Conservation (phyloP, 108 stramenopile species). For the Skeletonema menzelii region DNA sequence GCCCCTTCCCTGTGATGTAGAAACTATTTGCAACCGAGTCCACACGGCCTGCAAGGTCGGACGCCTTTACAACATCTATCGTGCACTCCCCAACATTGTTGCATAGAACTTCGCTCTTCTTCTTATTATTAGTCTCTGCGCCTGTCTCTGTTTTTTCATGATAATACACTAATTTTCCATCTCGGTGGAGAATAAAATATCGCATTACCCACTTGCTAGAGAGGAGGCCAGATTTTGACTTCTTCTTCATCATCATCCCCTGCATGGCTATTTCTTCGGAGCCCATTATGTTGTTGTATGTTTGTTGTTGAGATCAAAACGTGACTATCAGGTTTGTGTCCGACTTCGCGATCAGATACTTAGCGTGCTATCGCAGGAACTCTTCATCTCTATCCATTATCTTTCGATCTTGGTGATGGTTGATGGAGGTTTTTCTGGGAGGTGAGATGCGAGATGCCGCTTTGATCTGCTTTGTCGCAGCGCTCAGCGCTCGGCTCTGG, state of each 20-base stretch:
- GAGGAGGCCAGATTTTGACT: not conserved
- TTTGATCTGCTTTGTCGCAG: too few species aligned
- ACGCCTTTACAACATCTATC: slow-evolving; percentile 13
- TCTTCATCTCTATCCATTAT: too few species aligned
- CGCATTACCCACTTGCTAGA: slow-evolving; percentile 21
- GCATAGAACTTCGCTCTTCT: slow-evolving; percentile 15
- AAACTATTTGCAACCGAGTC: slow-evolving; percentile 26
- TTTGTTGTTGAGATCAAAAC: too few species aligned
- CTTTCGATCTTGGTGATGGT: too few species aligned
- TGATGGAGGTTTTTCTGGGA: too few species aligned
- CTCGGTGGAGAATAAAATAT: slow-evolving; percentile 25
- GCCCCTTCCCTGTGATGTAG: slow-evolving; percentile 20
- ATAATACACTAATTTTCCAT: slow-evolving; percentile 27
- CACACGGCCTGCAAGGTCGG: slow-evolving; percentile 6
- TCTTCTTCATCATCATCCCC: slow-evolving; percentile 1
- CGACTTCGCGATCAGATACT: too few species aligned
- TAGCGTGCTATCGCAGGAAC: too few species aligned
- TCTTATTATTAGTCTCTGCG: not conserved
- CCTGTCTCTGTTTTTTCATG: not conserved
- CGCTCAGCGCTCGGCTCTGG: too few species aligned
- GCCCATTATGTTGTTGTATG: not conserved
- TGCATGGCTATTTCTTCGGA: not conserved
- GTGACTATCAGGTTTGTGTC: too few species aligned
- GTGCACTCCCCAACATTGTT: slow-evolving; percentile 13
- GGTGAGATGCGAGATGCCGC: too few species aligned